Conservation (phyloP, 768 basidiomycete species). For the Tephrocybe rancida region DNA sequence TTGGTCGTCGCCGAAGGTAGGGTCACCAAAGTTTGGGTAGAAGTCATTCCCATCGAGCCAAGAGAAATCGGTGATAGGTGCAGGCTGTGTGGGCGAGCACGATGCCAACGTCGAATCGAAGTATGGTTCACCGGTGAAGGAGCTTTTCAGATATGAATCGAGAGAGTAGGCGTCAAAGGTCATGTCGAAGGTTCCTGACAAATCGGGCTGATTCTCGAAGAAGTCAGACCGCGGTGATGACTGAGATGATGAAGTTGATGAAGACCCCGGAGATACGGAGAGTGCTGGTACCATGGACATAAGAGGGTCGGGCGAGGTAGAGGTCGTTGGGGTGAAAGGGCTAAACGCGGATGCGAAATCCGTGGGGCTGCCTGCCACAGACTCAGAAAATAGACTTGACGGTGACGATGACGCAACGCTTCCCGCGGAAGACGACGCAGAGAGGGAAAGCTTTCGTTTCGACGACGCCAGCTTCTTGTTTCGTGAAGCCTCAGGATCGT, state of each 20-base stretch:
- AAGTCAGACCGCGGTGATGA: constrained; percentile 42
- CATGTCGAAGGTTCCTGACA: constrained; percentile 32
- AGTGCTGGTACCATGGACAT: constrained; percentile 8
- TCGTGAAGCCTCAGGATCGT: constrained; percentile 45
- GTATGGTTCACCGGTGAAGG: constrained; percentile 42
- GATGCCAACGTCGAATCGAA: constrained; percentile 33
- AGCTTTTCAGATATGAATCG: constrained; percentile 31
- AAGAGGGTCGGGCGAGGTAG: constrained; percentile 18
- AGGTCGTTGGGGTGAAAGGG: constrained; percentile 9
- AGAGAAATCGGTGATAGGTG: constrained; percentile 28
- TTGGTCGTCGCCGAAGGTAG: constrained; percentile 16
- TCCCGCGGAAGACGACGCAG: constrained; percentile 33
- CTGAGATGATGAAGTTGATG: constrained; percentile 35
- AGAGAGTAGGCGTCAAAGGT: constrained; percentile 31
- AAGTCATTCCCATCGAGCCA: constrained; percentile 40
- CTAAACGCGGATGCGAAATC: constrained; percentile 12
- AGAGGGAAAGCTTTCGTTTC: constrained; percentile 24
- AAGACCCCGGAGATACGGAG: constrained; percentile 33
- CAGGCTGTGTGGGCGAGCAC: constrained; percentile 26
- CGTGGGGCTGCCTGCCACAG: constrained; percentile 12
- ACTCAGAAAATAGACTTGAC: constrained; percentile 11
- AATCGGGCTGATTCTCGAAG: constrained; percentile 32
- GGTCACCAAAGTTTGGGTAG: constrained; percentile 28
- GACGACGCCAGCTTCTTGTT: constrained; percentile 37
- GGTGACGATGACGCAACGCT: constrained; percentile 23